Evolutionary conservation across 2,329 filamentous ascomycete species (phyloP).

Genomic region (Botrytis galanthina): DNA sequence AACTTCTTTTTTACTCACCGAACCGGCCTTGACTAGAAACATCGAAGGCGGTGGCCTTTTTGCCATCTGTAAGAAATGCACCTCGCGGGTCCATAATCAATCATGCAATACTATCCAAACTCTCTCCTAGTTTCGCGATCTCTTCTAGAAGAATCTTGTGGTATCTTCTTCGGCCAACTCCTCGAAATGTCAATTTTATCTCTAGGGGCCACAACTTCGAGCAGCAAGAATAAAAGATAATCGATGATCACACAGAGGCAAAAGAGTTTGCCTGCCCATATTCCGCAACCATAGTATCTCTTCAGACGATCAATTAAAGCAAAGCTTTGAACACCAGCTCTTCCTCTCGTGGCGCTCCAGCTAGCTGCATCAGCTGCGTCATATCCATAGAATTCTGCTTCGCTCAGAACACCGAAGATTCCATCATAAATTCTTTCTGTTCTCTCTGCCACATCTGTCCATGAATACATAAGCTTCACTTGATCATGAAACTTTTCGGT

Average conservation of each 20-base stretch:
- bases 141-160: constrained; percentile 14
- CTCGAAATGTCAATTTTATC: constrained; percentile 84
- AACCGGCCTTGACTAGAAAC: neutral
- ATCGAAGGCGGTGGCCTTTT: neutral
- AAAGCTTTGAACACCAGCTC: constrained; percentile 75
- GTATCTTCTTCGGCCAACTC: constrained; percentile 80
- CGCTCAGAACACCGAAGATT: constrained; percentile 80
- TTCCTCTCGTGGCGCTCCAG: constrained; percentile 69
- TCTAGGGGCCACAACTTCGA: constrained; percentile 84
- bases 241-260: constrained; percentile 93
- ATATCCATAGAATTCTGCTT: constrained; percentile 85
- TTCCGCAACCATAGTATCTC: constrained; percentile 94
- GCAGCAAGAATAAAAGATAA: constrained; percentile 82
- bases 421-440: constrained; percentile 95
- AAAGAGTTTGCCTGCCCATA: constrained; percentile 97
- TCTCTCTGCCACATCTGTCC: constrained; percentile 90
- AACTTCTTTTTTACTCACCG: neutral
- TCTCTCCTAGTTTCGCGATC: constrained; percentile 8
- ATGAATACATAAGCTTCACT: constrained; percentile 98
- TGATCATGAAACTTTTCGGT: constrained; percentile 96
- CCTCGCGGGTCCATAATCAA: neutral
- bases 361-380: constrained; percentile 59
- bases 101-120: neutral
- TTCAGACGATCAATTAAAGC: constrained; percentile 93
- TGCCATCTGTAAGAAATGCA: neutral